Base-by-base conservation (phyloP, 805 yeast genomes). In the Candida krabiensis region DNA sequence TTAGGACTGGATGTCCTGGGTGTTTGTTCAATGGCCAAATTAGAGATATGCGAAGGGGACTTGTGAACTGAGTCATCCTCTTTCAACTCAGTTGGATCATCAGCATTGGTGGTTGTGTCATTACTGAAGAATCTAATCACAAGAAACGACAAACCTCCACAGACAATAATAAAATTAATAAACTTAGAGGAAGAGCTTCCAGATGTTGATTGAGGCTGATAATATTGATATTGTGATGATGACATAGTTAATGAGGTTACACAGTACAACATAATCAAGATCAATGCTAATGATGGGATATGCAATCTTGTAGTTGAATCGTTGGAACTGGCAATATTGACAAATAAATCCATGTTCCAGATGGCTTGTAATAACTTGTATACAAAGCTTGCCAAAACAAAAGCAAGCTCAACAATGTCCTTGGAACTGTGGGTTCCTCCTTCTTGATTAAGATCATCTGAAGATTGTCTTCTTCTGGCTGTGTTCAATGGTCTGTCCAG, bases 401-500 rank as follows among this genome's bases (percentile, higher is more conserved):
- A 30, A 4, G 40, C 14, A 3, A 52, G 30, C 14, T 47, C 31
- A 4, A 49, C 16, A 5, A 55, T 9, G 28, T 54, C 61, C 9
- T 38, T 42, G 11, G 41, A 19, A 12, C 30, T 34, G 19, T 34
- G 44, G 8, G 24, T 31, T 3, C 18, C 17, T 9, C 21, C 36
- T 4, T 9, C 15, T 11, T 27, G 22, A 8, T 19, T 28, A 4
- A 19, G 11, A n/a, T 27, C 28, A 4, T 19, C 40, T 6, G 44
- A 39, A 11, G n/a, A 17, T 1, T 33, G 18, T 12, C 21, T 25
- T 13, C 24, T 26, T 22, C 33, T 29, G 13, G 38, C 37, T 4
- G 47, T 37, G 4, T 35, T 29, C n/a, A 60, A 30, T 3, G 65
- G 64, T 40, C 54, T 56, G 37, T 60, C 65, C 7, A 60, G 27